phyloP scores from a whole-genome alignment of 2,329 filamentous ascomycete genomes.

The Phialophora tarda region DNA sequence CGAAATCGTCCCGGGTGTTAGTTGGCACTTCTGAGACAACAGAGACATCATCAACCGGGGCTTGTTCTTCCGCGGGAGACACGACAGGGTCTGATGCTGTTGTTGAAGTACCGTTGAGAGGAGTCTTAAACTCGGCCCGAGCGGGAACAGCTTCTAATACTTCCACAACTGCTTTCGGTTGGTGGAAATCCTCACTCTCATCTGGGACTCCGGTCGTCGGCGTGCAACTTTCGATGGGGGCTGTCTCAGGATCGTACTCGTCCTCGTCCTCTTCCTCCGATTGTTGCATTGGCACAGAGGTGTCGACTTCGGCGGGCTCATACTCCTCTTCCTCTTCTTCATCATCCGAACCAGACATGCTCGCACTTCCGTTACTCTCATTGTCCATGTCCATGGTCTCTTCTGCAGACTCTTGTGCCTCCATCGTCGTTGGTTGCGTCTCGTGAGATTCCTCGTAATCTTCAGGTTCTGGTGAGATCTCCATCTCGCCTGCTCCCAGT shows the following conservation, averaged over 20 bases:
- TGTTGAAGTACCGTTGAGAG: background rate
- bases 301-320: constrained; percentile 33
- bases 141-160: background rate
- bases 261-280: constrained; percentile 33
- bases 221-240: constrained; percentile 33
- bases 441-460: constrained; percentile 17
- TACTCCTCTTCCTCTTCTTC: constrained; percentile 33
- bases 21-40: constrained; percentile 23
- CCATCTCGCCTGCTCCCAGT: constrained; percentile 32
- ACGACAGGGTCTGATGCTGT: background rate
- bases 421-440: background rate
- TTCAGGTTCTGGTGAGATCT: constrained; percentile 35
- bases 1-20: constrained; percentile 26
- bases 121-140: background rate
- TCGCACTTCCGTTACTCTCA: constrained; percentile 39
- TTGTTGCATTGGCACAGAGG: constrained; percentile 24
- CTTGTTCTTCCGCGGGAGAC: background rate
- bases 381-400: constrained; percentile 33
- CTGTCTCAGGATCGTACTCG: constrained; percentile 45
- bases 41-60: background rate
- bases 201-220: constrained; percentile 23
- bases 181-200: constrained; percentile 33
- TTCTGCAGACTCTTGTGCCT: constrained; percentile 7
- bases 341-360: constrained; percentile 53
- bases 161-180: constrained; percentile 26